Conservation (phyloP, 2,329 filamentous ascomycete genomes). For the Teratosphaeria gauchensis region DNA sequence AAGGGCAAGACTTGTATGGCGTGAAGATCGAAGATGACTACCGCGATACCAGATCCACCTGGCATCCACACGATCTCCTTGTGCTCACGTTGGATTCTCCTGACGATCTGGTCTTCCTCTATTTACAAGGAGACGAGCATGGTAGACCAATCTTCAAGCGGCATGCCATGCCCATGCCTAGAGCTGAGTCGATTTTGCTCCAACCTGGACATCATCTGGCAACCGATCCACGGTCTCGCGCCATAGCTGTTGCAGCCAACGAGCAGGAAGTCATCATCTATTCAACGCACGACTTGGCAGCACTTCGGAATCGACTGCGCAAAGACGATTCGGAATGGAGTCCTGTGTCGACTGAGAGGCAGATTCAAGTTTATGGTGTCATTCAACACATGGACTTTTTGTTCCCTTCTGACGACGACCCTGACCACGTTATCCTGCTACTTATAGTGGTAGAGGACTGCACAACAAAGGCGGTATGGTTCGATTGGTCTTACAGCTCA, state of each 20-base stretch:
- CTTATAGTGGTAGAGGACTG: slow-evolving; percentile 44
- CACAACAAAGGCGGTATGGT: slow-evolving; percentile 30
- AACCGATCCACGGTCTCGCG: slow-evolving; percentile 61
- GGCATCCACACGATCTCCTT: slow-evolving; percentile 64
- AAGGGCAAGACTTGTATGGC: slow-evolving; percentile 24
- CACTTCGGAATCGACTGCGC: slow-evolving; percentile 44
- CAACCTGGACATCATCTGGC: slow-evolving; percentile 58
- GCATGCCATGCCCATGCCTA: slow-evolving; percentile 50
- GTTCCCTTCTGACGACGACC: slow-evolving; percentile 52
- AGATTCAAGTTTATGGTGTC: slow-evolving; percentile 50
- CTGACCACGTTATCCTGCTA: slow-evolving; percentile 65
- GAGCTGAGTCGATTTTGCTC: slow-evolving; percentile 40
- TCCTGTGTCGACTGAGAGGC: slow-evolving; percentile 49
- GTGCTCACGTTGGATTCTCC: slow-evolving; percentile 61
- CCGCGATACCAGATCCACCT: neutral
- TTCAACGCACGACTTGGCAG: slow-evolving; percentile 50
- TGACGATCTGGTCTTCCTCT: slow-evolving; percentile 68
- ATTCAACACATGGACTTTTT: slow-evolving; percentile 85
- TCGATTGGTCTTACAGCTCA: slow-evolving; percentile 22
- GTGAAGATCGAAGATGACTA: slow-evolving; percentile 15
- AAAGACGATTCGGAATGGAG: slow-evolving; percentile 35
- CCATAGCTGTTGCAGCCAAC: slow-evolving; percentile 59
- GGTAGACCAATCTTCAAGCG: slow-evolving; percentile 51
- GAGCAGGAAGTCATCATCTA: slow-evolving; percentile 63
- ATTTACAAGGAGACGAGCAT: slow-evolving; percentile 41